Evolutionary conservation across 2,329 filamentous ascomycete species (phyloP).

Genomic region (Dactylellina sp.): DNA sequence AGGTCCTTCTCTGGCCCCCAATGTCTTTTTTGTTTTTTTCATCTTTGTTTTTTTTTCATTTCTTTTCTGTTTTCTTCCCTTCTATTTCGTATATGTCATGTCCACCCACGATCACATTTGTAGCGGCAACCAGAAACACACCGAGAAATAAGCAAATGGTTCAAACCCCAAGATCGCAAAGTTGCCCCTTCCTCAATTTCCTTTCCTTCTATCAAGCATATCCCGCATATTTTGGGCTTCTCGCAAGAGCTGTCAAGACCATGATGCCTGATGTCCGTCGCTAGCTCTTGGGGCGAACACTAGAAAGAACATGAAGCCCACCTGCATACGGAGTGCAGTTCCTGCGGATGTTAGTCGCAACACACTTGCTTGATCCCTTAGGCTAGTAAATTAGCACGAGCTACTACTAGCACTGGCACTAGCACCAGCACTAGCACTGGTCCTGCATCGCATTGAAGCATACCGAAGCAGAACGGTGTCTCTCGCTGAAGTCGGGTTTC

Average conservation of each 20-base stretch:
- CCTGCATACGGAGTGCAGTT: slow-evolving; percentile 44
- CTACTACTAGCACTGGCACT: too few relatives aligned
- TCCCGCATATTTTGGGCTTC: slow-evolving; percentile 33
- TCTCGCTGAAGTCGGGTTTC: slow-evolving; percentile 52
- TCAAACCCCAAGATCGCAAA: slow-evolving; percentile 23
- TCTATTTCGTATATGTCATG: slow-evolving; percentile 23
- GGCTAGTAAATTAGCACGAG: not conserved
- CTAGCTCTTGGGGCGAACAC: not conserved
- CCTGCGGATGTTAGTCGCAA: slow-evolving; percentile 7
- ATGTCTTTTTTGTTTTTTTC: slow-evolving; percentile 20
- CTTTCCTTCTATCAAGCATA: slow-evolving; percentile 22
- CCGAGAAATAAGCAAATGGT: slow-evolving; percentile 43
- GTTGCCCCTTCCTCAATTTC: slow-evolving; percentile 50
- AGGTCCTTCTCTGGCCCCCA: slow-evolving; percentile 34
- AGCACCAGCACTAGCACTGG: too few relatives aligned
- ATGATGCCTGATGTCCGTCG: not conserved
- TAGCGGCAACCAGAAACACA: slow-evolving; percentile 17
- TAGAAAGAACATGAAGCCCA: slow-evolving; percentile 9
- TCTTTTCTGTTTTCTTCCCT: slow-evolving; percentile 3
- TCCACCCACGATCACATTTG: slow-evolving; percentile 7
- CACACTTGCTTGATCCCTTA: slow-evolving; percentile 25
- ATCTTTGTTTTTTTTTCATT: not conserved
- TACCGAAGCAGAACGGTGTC: slow-evolving; percentile 18
- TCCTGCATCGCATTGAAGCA: slow-evolving; percentile 21
- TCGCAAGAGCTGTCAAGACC: not conserved